Evolutionary conservation across 495 filamentous ascomycete genomes (phyloP).

Genomic region (Ascodesmis nigricans): DNA sequence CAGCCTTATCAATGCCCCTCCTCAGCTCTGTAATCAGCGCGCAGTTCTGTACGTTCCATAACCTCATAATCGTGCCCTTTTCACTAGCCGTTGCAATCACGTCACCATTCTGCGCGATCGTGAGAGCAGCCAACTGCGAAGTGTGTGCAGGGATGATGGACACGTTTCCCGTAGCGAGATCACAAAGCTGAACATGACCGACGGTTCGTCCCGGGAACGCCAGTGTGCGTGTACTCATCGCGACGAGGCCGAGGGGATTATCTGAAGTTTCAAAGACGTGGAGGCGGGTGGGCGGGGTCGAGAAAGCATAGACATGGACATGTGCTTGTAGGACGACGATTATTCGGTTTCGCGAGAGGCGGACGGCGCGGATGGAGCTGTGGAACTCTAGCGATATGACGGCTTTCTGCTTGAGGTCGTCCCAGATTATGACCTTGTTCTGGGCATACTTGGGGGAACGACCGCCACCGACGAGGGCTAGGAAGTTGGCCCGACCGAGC

Average conservation of each 20-base stretch:
- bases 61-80: slow-evolving; percentile 59
- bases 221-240: slow-evolving; percentile 45
- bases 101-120: slow-evolving; percentile 58
- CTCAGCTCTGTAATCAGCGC: slow-evolving; percentile 63
- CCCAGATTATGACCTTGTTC: slow-evolving; percentile 87
- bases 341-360: slow-evolving; percentile 55
- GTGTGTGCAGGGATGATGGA: slow-evolving; percentile 88
- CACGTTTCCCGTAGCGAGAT: slow-evolving; percentile 58
- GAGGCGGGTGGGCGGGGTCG: slow-evolving; percentile 47
- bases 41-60: slow-evolving; percentile 57
- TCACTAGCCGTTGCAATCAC: slow-evolving; percentile 81
- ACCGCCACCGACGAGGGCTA: slow-evolving; percentile 80
- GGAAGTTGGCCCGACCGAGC: slow-evolving; percentile 69
- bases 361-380: slow-evolving; percentile 53
- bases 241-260: slow-evolving; percentile 66
- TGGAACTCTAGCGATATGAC: slow-evolving; percentile 53
- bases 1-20: slow-evolving; percentile 69
- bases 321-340: slow-evolving; percentile 64
- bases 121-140: slow-evolving; percentile 53
- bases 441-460: slow-evolving; percentile 64
- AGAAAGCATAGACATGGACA: slow-evolving; percentile 62
- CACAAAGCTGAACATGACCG: slow-evolving; percentile 83
- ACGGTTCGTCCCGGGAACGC: slow-evolving; percentile 65
- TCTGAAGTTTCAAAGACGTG: slow-evolving; percentile 66
- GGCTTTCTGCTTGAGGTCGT: slow-evolving; percentile 56